phyloP scores from a whole-genome alignment of 2,329 filamentous ascomycete genomes.

The Pestalotiopsis sp. region DNA sequence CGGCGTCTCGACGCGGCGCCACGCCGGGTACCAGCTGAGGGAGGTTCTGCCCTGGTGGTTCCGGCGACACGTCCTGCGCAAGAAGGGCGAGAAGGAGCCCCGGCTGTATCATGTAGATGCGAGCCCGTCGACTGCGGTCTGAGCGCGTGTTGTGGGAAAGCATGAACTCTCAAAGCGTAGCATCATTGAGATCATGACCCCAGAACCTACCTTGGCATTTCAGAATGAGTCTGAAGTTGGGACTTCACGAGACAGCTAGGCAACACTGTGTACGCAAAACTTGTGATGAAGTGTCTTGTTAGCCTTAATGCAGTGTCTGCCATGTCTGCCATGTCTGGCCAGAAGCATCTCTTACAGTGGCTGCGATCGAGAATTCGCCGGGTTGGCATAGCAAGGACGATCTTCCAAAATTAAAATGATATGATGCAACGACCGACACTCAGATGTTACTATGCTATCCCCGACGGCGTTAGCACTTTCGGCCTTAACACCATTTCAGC shows the following conservation, averaged over 20 bases:
- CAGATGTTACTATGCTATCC: neutral
- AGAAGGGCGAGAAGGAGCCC: neutral
- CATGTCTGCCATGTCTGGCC: too few relatives aligned
- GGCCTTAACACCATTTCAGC: neutral
- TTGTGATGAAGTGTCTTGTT: too few relatives aligned
- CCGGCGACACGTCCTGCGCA: slow-evolving; percentile 13
- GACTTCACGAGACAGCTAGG: too few relatives aligned
- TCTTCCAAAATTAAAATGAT: too few relatives aligned
- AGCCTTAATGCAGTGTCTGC: too few relatives aligned
- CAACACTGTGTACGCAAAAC: too few relatives aligned
- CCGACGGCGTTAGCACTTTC: neutral
- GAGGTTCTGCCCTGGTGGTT: slow-evolving; percentile 18
- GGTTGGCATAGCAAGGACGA: too few relatives aligned
- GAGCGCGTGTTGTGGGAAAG: neutral
- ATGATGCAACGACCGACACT: neutral
- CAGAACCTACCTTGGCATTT: too few relatives aligned
- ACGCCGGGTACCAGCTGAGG: slow-evolving; percentile 16
- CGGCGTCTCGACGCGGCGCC: slow-evolving; percentile 14
- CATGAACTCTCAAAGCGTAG: neutral
- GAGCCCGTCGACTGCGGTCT: neutral
- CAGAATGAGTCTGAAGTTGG: too few relatives aligned
- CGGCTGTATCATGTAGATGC: neutral
- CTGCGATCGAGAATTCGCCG: too few relatives aligned
- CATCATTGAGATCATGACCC: too few relatives aligned
- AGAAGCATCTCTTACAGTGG: too few relatives aligned